Conservation (phyloP, 1,284 basidiomycete genomes). For the Gymnopus androsaceus region DNA sequence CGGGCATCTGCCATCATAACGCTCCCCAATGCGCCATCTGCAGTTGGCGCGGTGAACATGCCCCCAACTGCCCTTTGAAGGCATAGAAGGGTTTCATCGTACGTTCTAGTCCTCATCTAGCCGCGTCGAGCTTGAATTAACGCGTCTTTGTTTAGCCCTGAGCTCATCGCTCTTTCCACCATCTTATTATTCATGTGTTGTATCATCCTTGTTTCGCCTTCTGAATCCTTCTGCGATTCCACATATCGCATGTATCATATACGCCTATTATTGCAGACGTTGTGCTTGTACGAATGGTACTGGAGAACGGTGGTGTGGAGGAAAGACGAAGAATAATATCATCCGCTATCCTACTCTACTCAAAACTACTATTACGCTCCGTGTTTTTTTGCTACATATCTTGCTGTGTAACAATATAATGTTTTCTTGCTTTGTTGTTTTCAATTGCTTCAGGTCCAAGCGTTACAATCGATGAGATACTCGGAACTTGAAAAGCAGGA, state of each 20-base stretch:
- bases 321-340: not conserved
- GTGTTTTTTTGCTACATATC: not conserved
- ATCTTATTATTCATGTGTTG: not conserved
- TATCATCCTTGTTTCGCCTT: too few species aligned
- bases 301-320: not conserved
- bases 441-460: too few species aligned
- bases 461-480: too few species aligned
- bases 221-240: not conserved
- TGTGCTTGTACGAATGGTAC: not conserved
- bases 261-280: not conserved
- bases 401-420: too few species aligned
- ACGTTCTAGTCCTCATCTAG: slow-evolving; percentile 16
- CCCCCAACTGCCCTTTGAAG: slow-evolving; percentile 70
- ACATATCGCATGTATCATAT: not conserved
- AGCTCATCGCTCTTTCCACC: not conserved
- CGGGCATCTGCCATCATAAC: slow-evolving; percentile 36
- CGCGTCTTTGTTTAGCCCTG: not conserved
- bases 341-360: not conserved
- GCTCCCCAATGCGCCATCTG: slow-evolving; percentile 77
- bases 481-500: too few species aligned
- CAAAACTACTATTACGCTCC: not conserved
- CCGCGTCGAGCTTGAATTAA: not conserved
- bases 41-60: slow-evolving; percentile 66
- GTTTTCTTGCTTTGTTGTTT: too few species aligned
- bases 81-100: slow-evolving; percentile 25